Percentiles rank a stretch among this genome's conserved stretches.
phyloP scores from a whole-genome alignment of 176 grass and related monocot species.

The Carex parvula region DNA sequence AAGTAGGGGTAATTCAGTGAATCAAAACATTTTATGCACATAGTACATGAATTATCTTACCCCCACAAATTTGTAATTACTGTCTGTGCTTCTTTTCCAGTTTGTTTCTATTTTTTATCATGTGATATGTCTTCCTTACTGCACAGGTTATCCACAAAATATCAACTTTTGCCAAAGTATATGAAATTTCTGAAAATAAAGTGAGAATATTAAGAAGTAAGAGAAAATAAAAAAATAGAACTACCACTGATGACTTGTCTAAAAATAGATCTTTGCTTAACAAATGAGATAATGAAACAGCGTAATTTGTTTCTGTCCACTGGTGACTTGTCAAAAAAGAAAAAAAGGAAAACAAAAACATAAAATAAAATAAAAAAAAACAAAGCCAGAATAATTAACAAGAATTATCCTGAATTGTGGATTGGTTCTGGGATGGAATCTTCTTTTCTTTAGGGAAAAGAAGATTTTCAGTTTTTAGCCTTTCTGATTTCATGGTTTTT shows the following conservation, averaged over 20 bases:
- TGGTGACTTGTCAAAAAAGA: conserved; percentile 1
- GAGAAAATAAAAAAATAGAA: background rate
- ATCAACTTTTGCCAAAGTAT: background rate
- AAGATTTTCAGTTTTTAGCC: background rate
- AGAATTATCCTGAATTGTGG: conserved; percentile 2
- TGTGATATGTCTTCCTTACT: background rate
- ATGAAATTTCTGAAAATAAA: background rate
- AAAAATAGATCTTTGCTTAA: conserved; percentile 24
- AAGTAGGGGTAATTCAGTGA: too few relatives aligned
- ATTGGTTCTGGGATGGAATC: background rate
- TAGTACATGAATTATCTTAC: too few relatives aligned
- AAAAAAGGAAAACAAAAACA: background rate
- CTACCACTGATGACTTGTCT: conserved; percentile 3
- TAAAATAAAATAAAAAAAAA: background rate
- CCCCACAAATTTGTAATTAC: too few relatives aligned
- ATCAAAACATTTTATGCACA: too few relatives aligned
- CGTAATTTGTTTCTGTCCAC: conserved; percentile 14
- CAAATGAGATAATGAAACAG: conserved; percentile 16
- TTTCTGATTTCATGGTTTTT: background rate
- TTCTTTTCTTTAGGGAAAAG: conserved; percentile 1
- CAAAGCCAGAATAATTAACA: conserved; percentile 10
- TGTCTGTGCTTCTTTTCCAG: background rate
- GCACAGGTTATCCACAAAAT: background rate
- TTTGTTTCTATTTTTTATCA: too few relatives aligned
- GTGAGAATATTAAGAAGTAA: background rate